A percentile compares a stretch with the other conserved stretches of the same genome.
phyloP scores from a whole-genome alignment of 2,329 filamentous ascomycete species.

The Metarhizium brunneum region DNA sequence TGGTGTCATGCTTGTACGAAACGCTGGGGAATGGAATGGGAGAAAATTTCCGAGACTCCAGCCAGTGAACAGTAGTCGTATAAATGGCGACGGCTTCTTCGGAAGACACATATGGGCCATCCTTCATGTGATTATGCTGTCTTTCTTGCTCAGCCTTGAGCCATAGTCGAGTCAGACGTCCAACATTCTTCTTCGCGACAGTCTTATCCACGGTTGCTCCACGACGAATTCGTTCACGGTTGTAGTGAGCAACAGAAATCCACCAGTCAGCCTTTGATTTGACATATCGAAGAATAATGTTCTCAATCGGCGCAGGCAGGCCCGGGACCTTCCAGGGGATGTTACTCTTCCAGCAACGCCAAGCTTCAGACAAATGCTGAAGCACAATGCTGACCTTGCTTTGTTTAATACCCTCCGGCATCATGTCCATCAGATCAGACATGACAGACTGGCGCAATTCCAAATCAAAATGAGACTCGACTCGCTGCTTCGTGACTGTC shows the following conservation, averaged over 20 bases:
- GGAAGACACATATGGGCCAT: conserved; percentile 94
- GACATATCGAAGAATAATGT: conserved; percentile 96
- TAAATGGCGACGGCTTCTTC: conserved; percentile 98
- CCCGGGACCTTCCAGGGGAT: conserved; percentile 99
- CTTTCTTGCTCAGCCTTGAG: conserved; percentile 96
- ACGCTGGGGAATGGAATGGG: conserved; percentile 98
- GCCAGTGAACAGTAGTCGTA: conserved; percentile 96
- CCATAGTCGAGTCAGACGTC: conserved; percentile 89
- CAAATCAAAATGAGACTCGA: conserved; percentile 96
- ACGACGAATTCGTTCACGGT: conserved; percentile 89
- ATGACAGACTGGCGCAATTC: conserved; percentile 97
- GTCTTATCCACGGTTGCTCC: conserved; percentile 98
- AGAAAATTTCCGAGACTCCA: conserved; percentile 96
- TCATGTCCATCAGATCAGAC: conserved; percentile 99
- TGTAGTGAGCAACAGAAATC: conserved; percentile 98
- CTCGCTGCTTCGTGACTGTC: conserved; percentile 97
- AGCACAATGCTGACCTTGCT: conserved; percentile 98
- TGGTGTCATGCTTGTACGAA: conserved; percentile 98
- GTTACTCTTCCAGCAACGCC: conserved; percentile 99
- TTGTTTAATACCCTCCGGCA: conserved; percentile 99
- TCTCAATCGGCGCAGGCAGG: conserved; percentile 92
- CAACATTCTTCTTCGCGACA: conserved; percentile 97
- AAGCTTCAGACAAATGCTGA: conserved; percentile 94
- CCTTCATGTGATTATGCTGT: conserved; percentile 99
- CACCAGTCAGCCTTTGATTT: conserved; percentile 99